Percentiles rank a stretch among this genome's conserved stretches.
phyloP scores from a whole-genome alignment of 805 yeast genomes.

The Ogataea pignaliae region DNA sequence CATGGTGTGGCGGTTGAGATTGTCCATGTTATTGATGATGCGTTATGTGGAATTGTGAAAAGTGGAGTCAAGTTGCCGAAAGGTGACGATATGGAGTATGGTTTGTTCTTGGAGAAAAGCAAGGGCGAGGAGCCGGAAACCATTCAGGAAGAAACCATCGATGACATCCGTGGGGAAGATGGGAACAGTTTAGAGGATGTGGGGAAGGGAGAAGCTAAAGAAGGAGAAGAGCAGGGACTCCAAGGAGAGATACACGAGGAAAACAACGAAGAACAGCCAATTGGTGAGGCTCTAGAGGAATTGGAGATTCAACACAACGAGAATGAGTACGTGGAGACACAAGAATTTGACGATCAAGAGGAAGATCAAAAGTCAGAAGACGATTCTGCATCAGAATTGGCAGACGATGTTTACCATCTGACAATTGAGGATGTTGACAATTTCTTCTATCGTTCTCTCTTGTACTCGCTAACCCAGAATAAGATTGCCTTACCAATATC shows the following conservation, averaged over 20 bases:
- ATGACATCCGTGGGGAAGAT: neutral
- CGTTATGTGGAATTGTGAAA: constrained; percentile 49
- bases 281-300: neutral
- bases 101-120: constrained; percentile 5
- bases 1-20: constrained; percentile 78
- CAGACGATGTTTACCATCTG: constrained; percentile 38
- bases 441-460: constrained; percentile 64
- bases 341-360: constrained; percentile 5
- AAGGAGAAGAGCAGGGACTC: too few species aligned
- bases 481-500: constrained; percentile 59
- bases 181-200: neutral
- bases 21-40: constrained; percentile 66
- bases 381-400: constrained; percentile 24
- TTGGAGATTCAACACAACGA: neutral
- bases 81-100: neutral
- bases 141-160: neutral
- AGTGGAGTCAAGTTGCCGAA: constrained; percentile 42
- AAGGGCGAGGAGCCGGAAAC: constrained; percentile 20
- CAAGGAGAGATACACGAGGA: too few species aligned
- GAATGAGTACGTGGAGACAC: constrained; percentile 4
- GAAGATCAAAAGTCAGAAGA: constrained; percentile 6
- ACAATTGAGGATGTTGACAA: constrained; percentile 66
- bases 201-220: neutral
- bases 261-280: neutral
- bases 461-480: constrained; percentile 61